Evolutionary conservation across 2,329 filamentous ascomycete genomes (phyloP).

Genomic region (Ascochyta clinopodiicola): DNA sequence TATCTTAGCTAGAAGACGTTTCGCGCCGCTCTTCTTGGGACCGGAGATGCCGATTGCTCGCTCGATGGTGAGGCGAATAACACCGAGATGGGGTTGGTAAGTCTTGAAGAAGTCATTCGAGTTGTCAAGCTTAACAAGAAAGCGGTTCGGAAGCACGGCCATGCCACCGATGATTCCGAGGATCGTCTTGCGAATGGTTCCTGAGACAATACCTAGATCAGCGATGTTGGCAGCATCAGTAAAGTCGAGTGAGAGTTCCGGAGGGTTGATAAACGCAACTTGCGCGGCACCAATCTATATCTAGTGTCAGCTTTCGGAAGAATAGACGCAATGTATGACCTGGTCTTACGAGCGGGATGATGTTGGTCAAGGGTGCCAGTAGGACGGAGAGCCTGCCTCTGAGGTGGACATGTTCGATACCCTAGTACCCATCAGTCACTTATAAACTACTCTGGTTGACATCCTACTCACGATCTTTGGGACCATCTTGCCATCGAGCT

Average conservation of each 20-base stretch:
- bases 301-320: conserved; percentile 9
- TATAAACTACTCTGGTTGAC: background rate
- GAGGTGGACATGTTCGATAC: conserved; percentile 55
- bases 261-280: conserved; percentile 58
- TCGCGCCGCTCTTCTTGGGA: conserved; percentile 50
- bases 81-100: conserved; percentile 53
- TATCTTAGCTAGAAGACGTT: conserved; percentile 52
- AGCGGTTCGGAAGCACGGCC: conserved; percentile 58
- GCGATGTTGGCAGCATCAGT: conserved; percentile 57
- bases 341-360: conserved; percentile 54
- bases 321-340: background rate
- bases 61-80: conserved; percentile 54
- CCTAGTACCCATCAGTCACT: conserved; percentile 38
- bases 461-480: conserved; percentile 50
- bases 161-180: conserved; percentile 54
- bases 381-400: conserved; percentile 54
- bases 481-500: conserved; percentile 54
- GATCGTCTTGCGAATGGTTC: conserved; percentile 54
- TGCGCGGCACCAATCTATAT: conserved; percentile 57
- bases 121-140: conserved; percentile 56
- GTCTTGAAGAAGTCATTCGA: conserved; percentile 58
- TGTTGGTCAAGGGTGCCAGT: conserved; percentile 54
- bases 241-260: conserved; percentile 55
- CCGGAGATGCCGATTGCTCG: conserved; percentile 49
- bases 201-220: conserved; percentile 52